Percentiles rank a stretch among this genome's conserved stretches.
phyloP scores from a whole-genome alignment of 306 rosid genomes.

The Lotus japonicus region DNA sequence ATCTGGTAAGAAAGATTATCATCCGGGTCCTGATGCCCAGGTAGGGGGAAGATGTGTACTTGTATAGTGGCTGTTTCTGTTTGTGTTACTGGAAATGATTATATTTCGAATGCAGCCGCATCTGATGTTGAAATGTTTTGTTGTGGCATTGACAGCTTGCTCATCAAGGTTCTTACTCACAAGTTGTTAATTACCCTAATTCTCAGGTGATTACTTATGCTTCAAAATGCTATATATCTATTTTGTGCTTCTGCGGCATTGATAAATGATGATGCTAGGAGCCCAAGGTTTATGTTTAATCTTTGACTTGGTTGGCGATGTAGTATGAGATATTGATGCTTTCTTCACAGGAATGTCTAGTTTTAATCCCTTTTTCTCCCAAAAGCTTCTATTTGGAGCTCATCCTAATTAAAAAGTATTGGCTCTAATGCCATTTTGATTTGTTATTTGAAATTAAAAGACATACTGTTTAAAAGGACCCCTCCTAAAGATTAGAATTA shows the following conservation, averaged over 20 bases:
- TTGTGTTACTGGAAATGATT: not conserved
- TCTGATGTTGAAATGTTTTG: slow-evolving; percentile 16
- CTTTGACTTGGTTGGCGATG: not conserved
- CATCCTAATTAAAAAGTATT: not conserved
- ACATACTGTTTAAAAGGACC: not conserved
- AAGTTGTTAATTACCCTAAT: slow-evolving; percentile 48
- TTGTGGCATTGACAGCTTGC: slow-evolving; percentile 38
- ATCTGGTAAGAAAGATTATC: slow-evolving; percentile 58
- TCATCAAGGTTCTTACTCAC: slow-evolving; percentile 69
- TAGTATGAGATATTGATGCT: not conserved
- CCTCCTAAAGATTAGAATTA: not conserved
- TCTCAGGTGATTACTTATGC: slow-evolving; percentile 46
- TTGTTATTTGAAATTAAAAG: not conserved
- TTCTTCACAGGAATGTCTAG: not conserved
- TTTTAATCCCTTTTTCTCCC: not conserved
- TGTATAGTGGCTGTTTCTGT: not conserved
- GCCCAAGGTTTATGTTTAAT: not conserved
- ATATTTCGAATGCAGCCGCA: not conserved
- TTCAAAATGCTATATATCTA: not conserved
- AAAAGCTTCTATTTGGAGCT: not conserved
- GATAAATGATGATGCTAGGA: not conserved
- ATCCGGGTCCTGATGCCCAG: slow-evolving; percentile 53
- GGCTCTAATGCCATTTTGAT: not conserved
- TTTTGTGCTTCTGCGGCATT: not conserved
- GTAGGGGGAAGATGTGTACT: slow-evolving; percentile 24